Base-by-base conservation (phyloP, 2,329 filamentous ascomycete genomes). In the Hypoxylon sp. region DNA sequence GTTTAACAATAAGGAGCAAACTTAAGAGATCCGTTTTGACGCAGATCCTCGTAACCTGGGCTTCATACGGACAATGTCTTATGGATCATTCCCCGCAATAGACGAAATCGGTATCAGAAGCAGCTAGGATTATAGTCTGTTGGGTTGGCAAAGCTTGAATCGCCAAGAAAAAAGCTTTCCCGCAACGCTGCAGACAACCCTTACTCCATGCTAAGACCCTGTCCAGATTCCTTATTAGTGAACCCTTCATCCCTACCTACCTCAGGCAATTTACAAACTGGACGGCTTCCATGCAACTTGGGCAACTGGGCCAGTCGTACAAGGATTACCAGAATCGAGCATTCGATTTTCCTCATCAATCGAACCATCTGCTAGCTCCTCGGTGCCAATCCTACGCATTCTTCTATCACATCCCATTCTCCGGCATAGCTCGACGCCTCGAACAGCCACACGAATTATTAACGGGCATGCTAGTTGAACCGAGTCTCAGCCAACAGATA, bases 121-220 rank as follows among this genome's bases (percentile, higher is more conserved):
- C 49, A 62, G 67, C 64, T 64, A 69, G 64, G 64, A 53, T 61
- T 17, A 43, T 51, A 64, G 25, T 30, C 46, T 38, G 50, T 23
- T 38, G 63, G 38, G 19, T 63, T 67, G 57, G 53, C 63, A 67
- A 70, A 70, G 67, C 67, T 69, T 69, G 67, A 62, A 60, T 60
- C 51, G 67, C 65, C 56, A 61, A 68, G 59, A 38, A 50, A 60
- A 49, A 46, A 34, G 43, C 51, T 56, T 62, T 50, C 49, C 46
- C 25, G 21, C 19, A 48, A 21, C 11, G 11, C 21, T 30, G 48
- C 36, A 46, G 52, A 28, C 38, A 46, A 56, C 28, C 30, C 41
- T n/a, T 34, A 30, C 14, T 23, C 28, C 58, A 34, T 30, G 25
- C 21, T 14, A 11, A 53, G 58, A 60, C 58, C 58, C 58, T 61